Conservation (phyloP, 768 basidiomycete species). For the Infundibulicybe gibba region DNA sequence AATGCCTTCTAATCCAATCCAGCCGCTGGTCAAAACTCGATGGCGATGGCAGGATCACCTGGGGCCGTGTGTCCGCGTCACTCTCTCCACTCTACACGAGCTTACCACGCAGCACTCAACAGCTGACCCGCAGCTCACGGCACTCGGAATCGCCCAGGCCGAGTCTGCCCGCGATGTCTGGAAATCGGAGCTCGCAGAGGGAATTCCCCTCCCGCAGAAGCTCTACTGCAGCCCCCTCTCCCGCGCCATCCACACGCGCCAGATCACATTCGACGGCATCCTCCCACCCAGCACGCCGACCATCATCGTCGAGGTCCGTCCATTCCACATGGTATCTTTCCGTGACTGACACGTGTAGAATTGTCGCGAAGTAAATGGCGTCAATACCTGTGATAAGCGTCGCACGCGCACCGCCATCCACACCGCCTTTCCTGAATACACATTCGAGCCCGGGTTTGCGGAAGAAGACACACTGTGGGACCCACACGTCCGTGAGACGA, state of each 20-base stretch:
- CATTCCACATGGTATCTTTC: not conserved
- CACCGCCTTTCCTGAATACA: slow-evolving; percentile 44
- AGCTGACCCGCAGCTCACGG: slow-evolving; percentile 69
- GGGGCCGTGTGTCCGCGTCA: slow-evolving; percentile 60
- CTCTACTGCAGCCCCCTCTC: slow-evolving; percentile 64
- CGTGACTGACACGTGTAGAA: slow-evolving; percentile 35
- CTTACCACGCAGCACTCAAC: not conserved
- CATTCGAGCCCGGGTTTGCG: slow-evolving; percentile 51
- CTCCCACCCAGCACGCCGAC: slow-evolving; percentile 20
- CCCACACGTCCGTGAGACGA: slow-evolving; percentile 49
- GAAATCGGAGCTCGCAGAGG: slow-evolving; percentile 37
- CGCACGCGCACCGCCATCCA: slow-evolving; percentile 45
- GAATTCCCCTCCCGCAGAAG: slow-evolving; percentile 49
- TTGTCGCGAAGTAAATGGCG: slow-evolving; percentile 61
- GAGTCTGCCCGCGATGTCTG: slow-evolving; percentile 38
- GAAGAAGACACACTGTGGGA: slow-evolving; percentile 67
- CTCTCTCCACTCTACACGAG: not conserved
- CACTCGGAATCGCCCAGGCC: slow-evolving; percentile 55
- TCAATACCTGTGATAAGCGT: slow-evolving; percentile 72
- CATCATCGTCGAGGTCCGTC: slow-evolving; percentile 51
- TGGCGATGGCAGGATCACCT: slow-evolving; percentile 61
- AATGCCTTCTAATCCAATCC: not conserved
- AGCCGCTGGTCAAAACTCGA: slow-evolving; percentile 64
- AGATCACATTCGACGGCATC: slow-evolving; percentile 45
- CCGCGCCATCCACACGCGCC: slow-evolving; percentile 55